Percentiles rank a stretch among this genome's conserved stretches.
Conservation (phyloP, 2,329 filamentous ascomycete genomes). For the Neofusicoccum sp. region DNA sequence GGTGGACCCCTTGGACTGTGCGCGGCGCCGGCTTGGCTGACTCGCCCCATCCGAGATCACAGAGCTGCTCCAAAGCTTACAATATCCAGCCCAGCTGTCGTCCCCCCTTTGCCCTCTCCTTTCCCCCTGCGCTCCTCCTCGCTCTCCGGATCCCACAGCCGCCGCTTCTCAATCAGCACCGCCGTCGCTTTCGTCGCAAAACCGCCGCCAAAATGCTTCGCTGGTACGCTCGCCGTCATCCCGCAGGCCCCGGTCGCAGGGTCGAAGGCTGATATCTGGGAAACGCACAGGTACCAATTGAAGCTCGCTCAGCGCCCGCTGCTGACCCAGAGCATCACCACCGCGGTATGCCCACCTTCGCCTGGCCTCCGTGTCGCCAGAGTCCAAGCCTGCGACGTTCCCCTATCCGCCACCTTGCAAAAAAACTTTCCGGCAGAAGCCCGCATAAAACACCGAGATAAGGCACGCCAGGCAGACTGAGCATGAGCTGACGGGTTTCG, state of each 20-base stretch:
- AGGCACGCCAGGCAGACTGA: neutral
- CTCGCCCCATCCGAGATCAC: conserved; percentile 12
- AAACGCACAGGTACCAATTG: conserved; percentile 72
- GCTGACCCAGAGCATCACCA: conserved; percentile 88
- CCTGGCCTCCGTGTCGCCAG: neutral
- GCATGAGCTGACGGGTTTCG: neutral
- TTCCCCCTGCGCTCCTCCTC: neutral
- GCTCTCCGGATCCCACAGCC: neutral
- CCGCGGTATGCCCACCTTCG: conserved; percentile 57
- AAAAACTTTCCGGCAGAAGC: neutral
- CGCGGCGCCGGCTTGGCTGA: conserved; percentile 4
- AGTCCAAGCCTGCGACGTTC: neutral
- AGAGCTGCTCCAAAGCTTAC: conserved; percentile 15
- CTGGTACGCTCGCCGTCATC: conserved; percentile 39
- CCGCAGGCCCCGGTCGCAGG: conserved; percentile 25
- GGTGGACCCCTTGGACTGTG: conserved; percentile 19
- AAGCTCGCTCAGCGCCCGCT: conserved; percentile 79
- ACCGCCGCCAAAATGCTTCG: conserved; percentile 41
- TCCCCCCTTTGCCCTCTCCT: neutral
- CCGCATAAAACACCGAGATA: conserved; percentile 15
- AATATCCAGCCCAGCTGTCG: neutral
- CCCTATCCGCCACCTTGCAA: neutral
- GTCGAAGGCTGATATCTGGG: conserved; percentile 16
- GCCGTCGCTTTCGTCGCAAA: neutral
- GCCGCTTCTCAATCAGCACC: neutral